Base-by-base conservation (phyloP, 176 grass and related monocot species). In the Calamus simplicifolius region DNA sequence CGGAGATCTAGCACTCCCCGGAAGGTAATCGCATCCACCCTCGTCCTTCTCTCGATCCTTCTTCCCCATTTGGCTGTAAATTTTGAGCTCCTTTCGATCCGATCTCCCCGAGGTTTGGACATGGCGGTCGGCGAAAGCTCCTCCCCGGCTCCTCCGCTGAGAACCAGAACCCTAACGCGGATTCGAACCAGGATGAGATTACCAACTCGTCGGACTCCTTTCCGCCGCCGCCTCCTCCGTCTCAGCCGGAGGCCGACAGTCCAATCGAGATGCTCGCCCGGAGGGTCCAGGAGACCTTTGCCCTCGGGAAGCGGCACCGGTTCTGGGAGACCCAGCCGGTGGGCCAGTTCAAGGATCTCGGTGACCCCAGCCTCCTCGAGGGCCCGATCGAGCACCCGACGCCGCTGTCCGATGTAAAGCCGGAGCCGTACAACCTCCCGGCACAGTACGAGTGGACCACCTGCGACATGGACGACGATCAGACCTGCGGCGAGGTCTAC, bases 311-410 rank as follows among this genome's bases (percentile, higher is more conserved):
- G 31, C 87, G 75, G 54, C 94, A 99, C 76, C 86, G 83, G 49
- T 93, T 99, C 80, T 99, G 94, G 94, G 94, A 99, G 77, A 99
- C 94, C 28, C 94, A 99, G 59, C 94, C 94, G 60, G 94, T 99
- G 29, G 79, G 79, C 16, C 88, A 99, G 70, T 99, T 99, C 74
- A 76, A 71, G 69, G 88, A 99, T 55, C 58, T 65, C 76, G 57
- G 76, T 27, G 85, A 89, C 59, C 8, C 27, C 5, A 85, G 69
- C 57, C 73, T 99, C 61, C 60, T 76, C 2, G 85, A 99, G 49
- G 94, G 88, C 29, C 17, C 80, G 29, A 98, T 98, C 72, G 94
- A 98, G 81, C 69, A 54, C 17, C 81, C 85, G 35, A 81, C 79
- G 13, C 73, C 76, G 12, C 57, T 98, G 53, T 85, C 85, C 25